Evolutionary conservation across 1,284 basidiomycete genomes (phyloP), one percentile per base, ranked within the genome.

Genomic region (Phlebopus sp.): DNA sequence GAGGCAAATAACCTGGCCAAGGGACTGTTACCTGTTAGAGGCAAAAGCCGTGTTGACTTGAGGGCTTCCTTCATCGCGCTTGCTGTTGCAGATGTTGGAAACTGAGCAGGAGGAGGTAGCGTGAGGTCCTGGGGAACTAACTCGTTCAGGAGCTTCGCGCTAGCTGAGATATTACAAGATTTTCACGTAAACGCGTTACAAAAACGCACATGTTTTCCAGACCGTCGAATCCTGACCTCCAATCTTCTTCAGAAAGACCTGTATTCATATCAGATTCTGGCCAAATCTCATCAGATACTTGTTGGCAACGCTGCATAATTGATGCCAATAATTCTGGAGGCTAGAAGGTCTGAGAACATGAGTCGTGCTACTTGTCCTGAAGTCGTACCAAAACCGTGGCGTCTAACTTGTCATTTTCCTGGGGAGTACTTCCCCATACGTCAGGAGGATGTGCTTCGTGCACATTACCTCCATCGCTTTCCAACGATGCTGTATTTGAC

Each of bases 381-480:
- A 9, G 44, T 41, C 53, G 75, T 66, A 87, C 86, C 61, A n/a
- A n/a, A n/a, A 86, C 79, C 60, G 75, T 71, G 41, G 72, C 73
- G 60, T 86, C 79, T 57, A 79, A 71, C 52, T 71, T 75, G 51
- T 76, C 77, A 56, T 84, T 83, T 54, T 76, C 69, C 56, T 69
- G 70, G 52, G 70, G 76, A 4, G 85, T 83, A n/a, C 66, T 58
- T 55, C 84, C 82, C 86, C 86, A 88, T 63, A 84, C 82, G 57
- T 88, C 84, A 5, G 67, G 57, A 2, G 55, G 53, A 5, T 52
- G 60, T 2, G 56, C 54, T n/a, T 54, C 52, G 37, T 58, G 54
- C 17, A 55, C 48, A 7, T 49, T 49, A 9, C 51, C 44, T 30
- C 45, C 48, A 8, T 49, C 49, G 9, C 51, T 44, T 30, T 46